Percentiles rank a stretch among this genome's conserved stretches.
These are phyloP conservation scores for Pichia sp. DNA, from an alignment of 1,139 yeast genomes.

Conservation along the genomic window DNA sequence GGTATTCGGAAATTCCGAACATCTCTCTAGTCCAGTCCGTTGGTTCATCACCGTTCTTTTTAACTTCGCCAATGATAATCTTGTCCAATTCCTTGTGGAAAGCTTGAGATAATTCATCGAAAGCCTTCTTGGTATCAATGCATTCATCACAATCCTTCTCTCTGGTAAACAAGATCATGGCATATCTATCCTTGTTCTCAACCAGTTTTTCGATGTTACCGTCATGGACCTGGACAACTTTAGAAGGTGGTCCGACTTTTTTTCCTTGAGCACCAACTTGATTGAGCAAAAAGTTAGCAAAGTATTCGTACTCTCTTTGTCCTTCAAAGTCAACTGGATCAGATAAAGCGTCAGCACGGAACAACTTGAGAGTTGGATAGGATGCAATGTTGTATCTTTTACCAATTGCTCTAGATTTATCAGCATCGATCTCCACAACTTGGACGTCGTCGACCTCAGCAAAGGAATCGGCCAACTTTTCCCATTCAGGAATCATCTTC, in stretches of 20 bases:
- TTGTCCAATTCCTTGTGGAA: constrained; percentile 21
- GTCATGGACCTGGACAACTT: constrained; percentile 32
- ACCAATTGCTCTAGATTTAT: constrained; percentile 51
- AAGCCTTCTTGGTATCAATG: constrained; percentile 8
- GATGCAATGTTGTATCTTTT: constrained; percentile 55
- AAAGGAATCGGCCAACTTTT: constrained; percentile 51
- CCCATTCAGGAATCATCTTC: constrained; percentile 60
- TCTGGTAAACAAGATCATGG: constrained; percentile 40
- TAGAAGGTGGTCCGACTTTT: constrained; percentile 21
- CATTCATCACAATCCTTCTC: constrained; percentile 24
- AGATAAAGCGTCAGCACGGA: constrained; percentile 44
- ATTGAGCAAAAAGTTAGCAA: constrained; percentile 43
- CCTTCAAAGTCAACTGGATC: constrained; percentile 49
- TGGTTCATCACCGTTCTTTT: constrained; percentile 44
- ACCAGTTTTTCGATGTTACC: constrained; percentile 36
- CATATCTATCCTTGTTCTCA: constrained; percentile 32
- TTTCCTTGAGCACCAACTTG: constrained; percentile 23
- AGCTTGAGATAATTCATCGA: constrained; percentile 20
- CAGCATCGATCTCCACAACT: constrained; percentile 65
- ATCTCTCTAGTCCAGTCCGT: constrained; percentile 40
- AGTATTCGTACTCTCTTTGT: constrained; percentile 41
- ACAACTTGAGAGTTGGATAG: constrained; percentile 60
- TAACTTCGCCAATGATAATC: constrained; percentile 41
- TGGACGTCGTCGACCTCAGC: constrained; percentile 44
- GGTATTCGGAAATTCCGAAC: constrained; percentile 46